phyloP scores from a whole-genome alignment of 148 eudicot species.

The Vaccinium corymbosum region DNA sequence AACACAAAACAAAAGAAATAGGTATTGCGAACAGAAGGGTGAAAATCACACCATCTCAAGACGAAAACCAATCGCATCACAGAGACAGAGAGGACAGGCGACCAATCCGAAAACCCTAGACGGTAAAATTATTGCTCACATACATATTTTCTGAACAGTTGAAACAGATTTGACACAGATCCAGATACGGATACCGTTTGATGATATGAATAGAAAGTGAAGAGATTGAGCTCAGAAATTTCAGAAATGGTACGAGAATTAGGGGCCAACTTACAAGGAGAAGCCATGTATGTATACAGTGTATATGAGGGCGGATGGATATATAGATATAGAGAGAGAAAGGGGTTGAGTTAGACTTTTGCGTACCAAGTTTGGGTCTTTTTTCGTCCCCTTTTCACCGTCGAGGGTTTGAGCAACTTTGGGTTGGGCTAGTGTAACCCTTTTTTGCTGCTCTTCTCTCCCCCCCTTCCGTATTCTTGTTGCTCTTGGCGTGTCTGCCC shows the following conservation, averaged over 20 bases:
- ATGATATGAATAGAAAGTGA: not conserved
- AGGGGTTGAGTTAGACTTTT: not conserved
- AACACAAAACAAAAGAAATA: not conserved
- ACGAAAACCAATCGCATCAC: not conserved
- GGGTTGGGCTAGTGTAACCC: not conserved
- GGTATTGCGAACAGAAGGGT: not conserved
- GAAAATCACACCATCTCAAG: not conserved
- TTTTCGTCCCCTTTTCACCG: conserved; percentile 7
- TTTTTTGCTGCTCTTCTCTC: not conserved
- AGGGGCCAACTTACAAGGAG: conserved; percentile 10
- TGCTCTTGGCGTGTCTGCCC: not conserved
- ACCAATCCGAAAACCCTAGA: conserved; percentile 14
- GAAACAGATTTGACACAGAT: not conserved
- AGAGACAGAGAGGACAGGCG: not conserved
- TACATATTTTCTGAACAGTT: not conserved
- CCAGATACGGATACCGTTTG: not conserved
- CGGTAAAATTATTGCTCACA: not conserved
- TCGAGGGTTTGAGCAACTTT: not conserved
- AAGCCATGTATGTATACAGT: not conserved
- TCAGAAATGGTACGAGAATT: not conserved
- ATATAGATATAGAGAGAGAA: not conserved
- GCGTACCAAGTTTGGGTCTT: conserved; percentile 5
- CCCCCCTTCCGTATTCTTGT: not conserved
- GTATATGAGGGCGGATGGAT: not conserved
- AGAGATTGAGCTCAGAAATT: not conserved